Conservation (phyloP, 352 stramenopile species). For the Phytophthora cryptogea region DNA sequence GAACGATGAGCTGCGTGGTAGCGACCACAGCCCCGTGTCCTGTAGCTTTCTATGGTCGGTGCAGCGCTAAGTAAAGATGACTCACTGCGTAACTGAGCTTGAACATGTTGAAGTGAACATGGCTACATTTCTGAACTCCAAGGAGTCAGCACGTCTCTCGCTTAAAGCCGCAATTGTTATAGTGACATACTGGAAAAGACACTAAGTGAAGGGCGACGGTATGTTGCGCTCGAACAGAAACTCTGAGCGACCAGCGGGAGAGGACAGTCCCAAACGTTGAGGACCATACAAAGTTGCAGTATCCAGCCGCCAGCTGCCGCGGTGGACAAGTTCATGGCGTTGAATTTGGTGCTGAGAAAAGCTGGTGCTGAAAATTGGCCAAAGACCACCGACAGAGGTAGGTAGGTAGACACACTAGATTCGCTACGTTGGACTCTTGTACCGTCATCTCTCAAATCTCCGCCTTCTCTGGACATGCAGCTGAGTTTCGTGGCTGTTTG, state of each 20-base stretch:
- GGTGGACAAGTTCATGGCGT: neutral
- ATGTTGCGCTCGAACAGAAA: conserved; percentile 1
- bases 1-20: conserved; percentile 61
- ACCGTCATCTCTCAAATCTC: too few species aligned
- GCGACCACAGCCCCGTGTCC: conserved; percentile 68
- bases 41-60: conserved; percentile 60
- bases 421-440: too few species aligned
- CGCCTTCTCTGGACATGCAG: too few species aligned
- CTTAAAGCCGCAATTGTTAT: conserved; percentile 16
- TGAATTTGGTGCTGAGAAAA: conserved; percentile 22
- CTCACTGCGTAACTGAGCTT: conserved; percentile 4
- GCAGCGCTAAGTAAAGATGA: conserved; percentile 11
- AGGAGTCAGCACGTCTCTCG: conserved; percentile 6
- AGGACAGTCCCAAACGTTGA: neutral
- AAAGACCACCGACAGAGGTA: too few species aligned
- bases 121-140: conserved; percentile 25
- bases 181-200: too few species aligned
- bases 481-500: too few species aligned
- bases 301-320: conserved; percentile 9
- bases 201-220: neutral
- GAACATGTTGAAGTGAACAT: conserved; percentile 17
- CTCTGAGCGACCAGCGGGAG: conserved; percentile 5
- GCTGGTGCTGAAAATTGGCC: neutral
- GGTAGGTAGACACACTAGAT: neutral
- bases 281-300: neutral